Conservation (phyloP, 768 basidiomycete species). For the Amanita inopinata region DNA sequence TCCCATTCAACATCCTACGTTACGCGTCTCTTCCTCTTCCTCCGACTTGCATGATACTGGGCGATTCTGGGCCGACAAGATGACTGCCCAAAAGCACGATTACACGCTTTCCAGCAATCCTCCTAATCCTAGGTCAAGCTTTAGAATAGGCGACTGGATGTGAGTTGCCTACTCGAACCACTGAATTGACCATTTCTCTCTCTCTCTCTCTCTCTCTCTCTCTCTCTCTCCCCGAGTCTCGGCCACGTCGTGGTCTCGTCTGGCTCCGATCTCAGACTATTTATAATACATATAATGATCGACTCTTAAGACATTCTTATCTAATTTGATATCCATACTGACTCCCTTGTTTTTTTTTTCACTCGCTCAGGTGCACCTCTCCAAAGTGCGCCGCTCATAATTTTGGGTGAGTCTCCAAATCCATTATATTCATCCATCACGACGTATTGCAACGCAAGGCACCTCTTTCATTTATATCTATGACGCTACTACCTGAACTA, state of each 20-base stretch:
- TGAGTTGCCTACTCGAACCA: slow-evolving; percentile 24
- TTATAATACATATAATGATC: neutral
- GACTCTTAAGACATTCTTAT: slow-evolving; percentile 11
- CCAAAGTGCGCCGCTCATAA: slow-evolving; percentile 73
- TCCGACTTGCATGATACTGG: slow-evolving; percentile 18
- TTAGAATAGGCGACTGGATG: slow-evolving; percentile 72
- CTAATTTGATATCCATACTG: slow-evolving; percentile 10
- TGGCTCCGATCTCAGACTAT: slow-evolving; percentile 10
- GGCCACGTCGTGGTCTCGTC: slow-evolving; percentile 9
- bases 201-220: neutral
- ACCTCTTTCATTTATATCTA: neutral
- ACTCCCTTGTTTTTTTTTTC: slow-evolving; percentile 14
- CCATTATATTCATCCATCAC: slow-evolving; percentile 10
- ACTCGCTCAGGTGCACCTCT: slow-evolving; percentile 46
- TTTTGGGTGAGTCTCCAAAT: slow-evolving; percentile 58
- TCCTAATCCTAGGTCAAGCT: slow-evolving; percentile 57
- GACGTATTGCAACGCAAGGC: slow-evolving; percentile 7
- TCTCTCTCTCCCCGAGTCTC: no score
- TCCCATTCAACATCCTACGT: slow-evolving; percentile 14
- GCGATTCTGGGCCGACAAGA: slow-evolving; percentile 13
- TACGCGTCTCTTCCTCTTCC: slow-evolving; percentile 21
- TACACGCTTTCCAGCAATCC: slow-evolving; percentile 62
- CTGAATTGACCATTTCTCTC: neutral
- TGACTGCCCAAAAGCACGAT: slow-evolving; percentile 20
- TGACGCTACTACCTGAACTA: neutral